Evolutionary conservation across 2,329 filamentous ascomycete genomes (phyloP).

Genomic region (Diaporthe amygdali): DNA sequence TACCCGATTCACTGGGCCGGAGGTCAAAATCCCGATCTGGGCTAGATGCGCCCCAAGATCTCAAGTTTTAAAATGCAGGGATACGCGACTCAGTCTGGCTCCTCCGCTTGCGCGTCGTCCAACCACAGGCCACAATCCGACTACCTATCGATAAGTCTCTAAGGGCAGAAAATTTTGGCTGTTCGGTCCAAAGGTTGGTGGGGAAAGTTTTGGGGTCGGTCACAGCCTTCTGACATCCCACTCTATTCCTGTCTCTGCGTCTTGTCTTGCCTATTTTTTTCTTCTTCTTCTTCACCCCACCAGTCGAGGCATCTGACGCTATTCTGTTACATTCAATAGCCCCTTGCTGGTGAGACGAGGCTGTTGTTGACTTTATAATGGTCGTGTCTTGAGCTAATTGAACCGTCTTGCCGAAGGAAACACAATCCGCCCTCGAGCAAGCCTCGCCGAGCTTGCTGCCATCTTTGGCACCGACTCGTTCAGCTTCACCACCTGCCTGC

Average conservation of each 20-base stretch:
- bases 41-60: neutral
- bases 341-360: slow-evolving; percentile 22
- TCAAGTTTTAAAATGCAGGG: neutral
- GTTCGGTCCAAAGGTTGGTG: neutral
- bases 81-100: slow-evolving; percentile 1
- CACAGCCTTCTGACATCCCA: neutral
- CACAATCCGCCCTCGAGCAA: slow-evolving; percentile 11
- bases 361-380: slow-evolving; percentile 19
- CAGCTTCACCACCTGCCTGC: neutral
- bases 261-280: neutral
- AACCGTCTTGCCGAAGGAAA: slow-evolving; percentile 12
- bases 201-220: neutral
- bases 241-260: neutral
- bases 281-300: neutral
- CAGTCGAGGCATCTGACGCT: neutral
- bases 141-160: slow-evolving; percentile 4
- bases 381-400: slow-evolving; percentile 17
- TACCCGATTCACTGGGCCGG: neutral
- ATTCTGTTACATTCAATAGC: neutral
- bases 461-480: slow-evolving; percentile 15
- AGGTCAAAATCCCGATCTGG: neutral
- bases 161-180: slow-evolving; percentile 13
- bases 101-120: neutral
- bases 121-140: neutral
- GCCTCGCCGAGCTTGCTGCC: slow-evolving; percentile 16